Base-by-base conservation (phyloP, 305 asterid genomes). In the Rubia balearica region DNA sequence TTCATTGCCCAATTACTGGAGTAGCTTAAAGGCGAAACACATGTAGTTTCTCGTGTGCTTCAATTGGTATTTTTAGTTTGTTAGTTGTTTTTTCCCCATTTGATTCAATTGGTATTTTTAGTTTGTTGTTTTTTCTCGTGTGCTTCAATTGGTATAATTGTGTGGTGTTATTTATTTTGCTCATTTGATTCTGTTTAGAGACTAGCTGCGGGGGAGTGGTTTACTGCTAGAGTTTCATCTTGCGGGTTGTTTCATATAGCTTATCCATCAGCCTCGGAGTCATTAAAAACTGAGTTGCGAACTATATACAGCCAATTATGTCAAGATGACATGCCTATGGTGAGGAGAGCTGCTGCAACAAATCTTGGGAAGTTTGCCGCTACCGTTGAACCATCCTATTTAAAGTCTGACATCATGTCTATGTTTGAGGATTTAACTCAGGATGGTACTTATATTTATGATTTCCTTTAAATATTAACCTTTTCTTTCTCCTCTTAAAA, bases 321-420 rank as follows among this genome's bases (percentile, higher is more conserved):
- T 75, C 84, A 78, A 77, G 84, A 81, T 78, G 84, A 81, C 73
- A 81, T 81, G 84, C 84, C 84, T 72, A 81, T 81, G 84, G 84
- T 81, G 21, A 81, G 84, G 76, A 81, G 84, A 75, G 80, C 80
- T 36, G 83, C 82, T 66, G 79, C 88, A 14, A 73, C 86, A 22
- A 84, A 84, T 70, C 79, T 84, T 64, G 88, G 88, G 16, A 84
- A 84, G 74, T 81, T 84, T 77, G 86, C 88, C 71, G 86, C 88
- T 17, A 84, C 86, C 24, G 71, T 84, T 64, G 88, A 82, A 53
- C 77, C 77, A 17, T 48, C 80, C 57, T 73, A 84, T 76, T 65
- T 84, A 73, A 84, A 84, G 86, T 72, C 81, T 70, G 83, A 79
- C 45, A 76, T 84, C 74, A 77, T 82, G 80, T 71, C 82, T 33